phyloP scores from a whole-genome alignment of 371 early-diverging fungal genomes.

The Saksenaea vasiformis region DNA sequence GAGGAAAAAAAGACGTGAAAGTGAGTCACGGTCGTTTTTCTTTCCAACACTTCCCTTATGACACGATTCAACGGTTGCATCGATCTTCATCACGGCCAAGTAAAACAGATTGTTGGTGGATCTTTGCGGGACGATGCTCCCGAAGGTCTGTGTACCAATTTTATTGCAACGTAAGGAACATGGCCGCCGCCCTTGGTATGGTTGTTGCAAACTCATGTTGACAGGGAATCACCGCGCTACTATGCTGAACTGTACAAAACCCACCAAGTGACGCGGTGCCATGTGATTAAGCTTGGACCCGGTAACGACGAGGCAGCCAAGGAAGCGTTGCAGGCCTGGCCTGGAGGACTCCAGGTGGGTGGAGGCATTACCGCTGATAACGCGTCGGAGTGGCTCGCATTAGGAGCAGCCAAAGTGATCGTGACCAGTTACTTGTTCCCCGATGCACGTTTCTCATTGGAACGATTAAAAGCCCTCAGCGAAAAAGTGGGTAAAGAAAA shows the following conservation, averaged over 20 bases:
- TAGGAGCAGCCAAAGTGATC: slow-evolving; percentile 91
- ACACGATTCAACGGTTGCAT: slow-evolving; percentile 93
- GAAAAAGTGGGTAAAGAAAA: slow-evolving; percentile 73
- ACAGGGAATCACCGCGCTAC: slow-evolving; percentile 73
- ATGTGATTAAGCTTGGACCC: slow-evolving; percentile 93
- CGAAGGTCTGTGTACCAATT: slow-evolving; percentile 82
- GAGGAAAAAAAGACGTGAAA: slow-evolving; percentile 13
- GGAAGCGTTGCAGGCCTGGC: slow-evolving; percentile 86
- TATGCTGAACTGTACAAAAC: slow-evolving; percentile 82
- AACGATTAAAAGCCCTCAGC: slow-evolving; percentile 66
- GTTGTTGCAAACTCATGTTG: no score
- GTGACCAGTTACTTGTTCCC: slow-evolving; percentile 95
- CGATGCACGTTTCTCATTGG: slow-evolving; percentile 65
- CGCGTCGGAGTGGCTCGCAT: slow-evolving; percentile 83
- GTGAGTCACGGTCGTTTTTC: slow-evolving; percentile 5
- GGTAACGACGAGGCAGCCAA: slow-evolving; percentile 87
- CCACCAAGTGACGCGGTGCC: slow-evolving; percentile 79
- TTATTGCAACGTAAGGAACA: slow-evolving; percentile 84
- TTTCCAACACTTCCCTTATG: slow-evolving; percentile 19
- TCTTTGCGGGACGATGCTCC: slow-evolving; percentile 74
- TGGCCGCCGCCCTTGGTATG: no score
- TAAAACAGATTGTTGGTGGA: slow-evolving; percentile 98
- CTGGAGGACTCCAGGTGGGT: slow-evolving; percentile 86
- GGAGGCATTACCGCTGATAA: slow-evolving; percentile 93
- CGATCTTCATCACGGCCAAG: slow-evolving; percentile 94